Evolutionary conservation across 1,284 basidiomycete species (phyloP), one percentile per base, ranked within the genome.

Genomic region (Cystobasidium slooffiae): DNA sequence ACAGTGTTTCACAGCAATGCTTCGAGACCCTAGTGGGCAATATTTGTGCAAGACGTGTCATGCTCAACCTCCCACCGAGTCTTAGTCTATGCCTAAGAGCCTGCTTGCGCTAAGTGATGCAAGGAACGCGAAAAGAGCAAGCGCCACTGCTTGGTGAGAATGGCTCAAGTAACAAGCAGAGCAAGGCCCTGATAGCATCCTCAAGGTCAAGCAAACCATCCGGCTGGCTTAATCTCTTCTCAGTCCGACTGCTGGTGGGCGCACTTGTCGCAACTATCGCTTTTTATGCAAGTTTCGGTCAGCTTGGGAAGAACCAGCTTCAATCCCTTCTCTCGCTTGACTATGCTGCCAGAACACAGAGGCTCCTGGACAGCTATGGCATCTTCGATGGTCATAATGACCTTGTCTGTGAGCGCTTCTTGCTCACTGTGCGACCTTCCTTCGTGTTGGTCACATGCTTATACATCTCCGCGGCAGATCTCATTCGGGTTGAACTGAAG

Each of bases 301-400:
- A 59, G 14, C 31, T 59, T 10, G 56, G 56, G 3, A 59, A 20
- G 31, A 59, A 59, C n/a, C 9, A 59, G n/a, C 12, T 59, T 7
- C 12, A 20, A 59, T 12, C 24, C 20, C 31, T 59, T 12, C 56
- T 43, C n/a, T 24, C 56, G 9, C 37, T 59, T 5, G 56, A 59
- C 56, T 59, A 37, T 39, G 56, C 56, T 37, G 56, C 56, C 14
- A 20, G 56, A 7, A 59, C 56, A 20, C 22, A 59, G 31, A 20
- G 56, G 7, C 56, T 59, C 3, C 31, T 59, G 5, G 18, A 16
- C 56, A 59, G n/a, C 10, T 59, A 59, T 20, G 56, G 56, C 4
- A 24, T 59, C 12, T 59, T 20, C 39, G 56, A 59, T 59, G 56
- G 56, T 10, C 56, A 59, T 9, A 59, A 59, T 59, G 56, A 59